Evolutionary conservation across 2,329 filamentous ascomycete genomes (phyloP).

Genomic region (Calonectria hawksworthii): DNA sequence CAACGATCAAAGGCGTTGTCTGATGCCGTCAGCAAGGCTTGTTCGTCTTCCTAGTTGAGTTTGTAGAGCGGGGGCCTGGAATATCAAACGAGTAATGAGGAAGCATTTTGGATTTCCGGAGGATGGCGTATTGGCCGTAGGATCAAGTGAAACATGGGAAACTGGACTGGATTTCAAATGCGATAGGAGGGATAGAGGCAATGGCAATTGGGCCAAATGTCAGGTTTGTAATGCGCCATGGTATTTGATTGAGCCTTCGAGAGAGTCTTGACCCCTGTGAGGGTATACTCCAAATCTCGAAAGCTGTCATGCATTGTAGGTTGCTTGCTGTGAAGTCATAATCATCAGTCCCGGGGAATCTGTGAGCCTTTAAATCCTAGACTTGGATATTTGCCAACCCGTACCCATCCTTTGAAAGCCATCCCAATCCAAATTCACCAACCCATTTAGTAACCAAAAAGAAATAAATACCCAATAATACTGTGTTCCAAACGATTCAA

Average conservation of each 20-base stretch:
- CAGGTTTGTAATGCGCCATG: conserved; percentile 26
- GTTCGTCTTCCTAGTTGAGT: background rate
- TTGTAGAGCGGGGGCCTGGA: background rate
- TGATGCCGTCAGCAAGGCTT: conserved; percentile 34
- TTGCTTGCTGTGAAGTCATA: conserved; percentile 25
- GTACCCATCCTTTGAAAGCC: background rate
- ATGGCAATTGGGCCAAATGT: conserved; percentile 13
- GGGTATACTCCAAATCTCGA: conserved; percentile 23
- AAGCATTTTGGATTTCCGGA: background rate
- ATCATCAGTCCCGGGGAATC: conserved; percentile 3
- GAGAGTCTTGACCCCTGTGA: conserved; percentile 7
- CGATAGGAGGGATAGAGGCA: background rate
- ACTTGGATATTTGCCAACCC: background rate
- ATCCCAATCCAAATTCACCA: conserved; percentile 10
- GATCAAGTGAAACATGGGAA: background rate
- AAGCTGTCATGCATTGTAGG: conserved; percentile 29
- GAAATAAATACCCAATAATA: background rate
- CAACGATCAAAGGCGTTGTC: conserved; percentile 45
- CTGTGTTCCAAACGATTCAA: conserved; percentile 6
- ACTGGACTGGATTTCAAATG: background rate
- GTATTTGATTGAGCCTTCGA: conserved; percentile 26
- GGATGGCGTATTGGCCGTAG: background rate
- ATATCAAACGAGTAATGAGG: background rate
- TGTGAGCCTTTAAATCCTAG: conserved; percentile 3
- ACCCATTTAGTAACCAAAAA: background rate